Percentiles rank a stretch among this genome's conserved stretches.
phyloP scores from a whole-genome alignment of 352 stramenopile genomes.

The Pythium apleroticum region DNA sequence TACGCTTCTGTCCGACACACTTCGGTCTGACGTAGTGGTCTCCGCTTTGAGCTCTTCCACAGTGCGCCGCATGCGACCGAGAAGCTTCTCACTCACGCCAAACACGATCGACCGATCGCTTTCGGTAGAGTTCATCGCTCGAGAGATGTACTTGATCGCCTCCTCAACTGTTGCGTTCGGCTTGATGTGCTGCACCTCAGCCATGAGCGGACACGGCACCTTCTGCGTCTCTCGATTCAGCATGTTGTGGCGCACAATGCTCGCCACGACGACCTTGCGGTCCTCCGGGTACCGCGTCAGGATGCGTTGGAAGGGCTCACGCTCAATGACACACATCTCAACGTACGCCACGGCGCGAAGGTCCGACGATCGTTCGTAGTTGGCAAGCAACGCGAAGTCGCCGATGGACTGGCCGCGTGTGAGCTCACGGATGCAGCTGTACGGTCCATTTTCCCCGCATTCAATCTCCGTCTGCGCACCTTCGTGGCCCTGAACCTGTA shows the following conservation, averaged over 20 bases:
- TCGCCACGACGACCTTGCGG: constrained; percentile 6
- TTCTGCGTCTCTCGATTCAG: neutral
- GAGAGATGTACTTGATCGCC: neutral
- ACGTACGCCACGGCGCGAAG: constrained; percentile 47
- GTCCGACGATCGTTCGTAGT: constrained; percentile 48
- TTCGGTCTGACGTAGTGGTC: too few relatives aligned
- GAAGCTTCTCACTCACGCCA: neutral
- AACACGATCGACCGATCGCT: constrained; percentile 3
- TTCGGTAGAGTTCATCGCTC: neutral
- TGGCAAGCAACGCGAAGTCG: constrained; percentile 54
- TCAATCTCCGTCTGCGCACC: neutral
- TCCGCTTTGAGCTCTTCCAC: too few relatives aligned
- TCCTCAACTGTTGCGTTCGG: neutral
- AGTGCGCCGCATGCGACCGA: neutral
- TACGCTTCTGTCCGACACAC: too few relatives aligned
- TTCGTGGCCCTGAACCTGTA: neutral
- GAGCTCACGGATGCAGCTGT: neutral
- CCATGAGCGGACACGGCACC: neutral
- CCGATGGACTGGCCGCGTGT: constrained; percentile 22
- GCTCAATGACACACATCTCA: constrained; percentile 49
- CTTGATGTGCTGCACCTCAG: neutral
- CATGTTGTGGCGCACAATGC: constrained; percentile 2
- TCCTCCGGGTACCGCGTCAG: constrained; percentile 37
- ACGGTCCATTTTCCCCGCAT: neutral
- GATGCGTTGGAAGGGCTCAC: constrained; percentile 39